A percentile compares a stretch with the other conserved stretches of the same genome.
Evolutionary conservation across 192 early-diverging fungal genomes (phyloP).

Genomic region (Neocallimastix lanati): DNA sequence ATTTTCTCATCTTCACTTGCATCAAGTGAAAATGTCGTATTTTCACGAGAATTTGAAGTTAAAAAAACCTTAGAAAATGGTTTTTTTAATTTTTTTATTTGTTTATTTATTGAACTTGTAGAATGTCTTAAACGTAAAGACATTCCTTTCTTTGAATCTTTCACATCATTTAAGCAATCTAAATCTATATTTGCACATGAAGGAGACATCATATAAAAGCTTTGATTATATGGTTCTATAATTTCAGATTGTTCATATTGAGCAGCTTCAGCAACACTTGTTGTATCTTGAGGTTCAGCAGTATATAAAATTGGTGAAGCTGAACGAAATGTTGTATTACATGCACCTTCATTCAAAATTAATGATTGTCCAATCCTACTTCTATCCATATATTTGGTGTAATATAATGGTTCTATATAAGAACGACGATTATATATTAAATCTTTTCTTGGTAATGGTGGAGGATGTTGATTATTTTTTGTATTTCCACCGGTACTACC

Average conservation of each 20-base stretch:
- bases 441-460: background rate
- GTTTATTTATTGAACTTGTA: background rate
- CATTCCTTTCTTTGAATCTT: background rate
- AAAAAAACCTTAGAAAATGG: background rate
- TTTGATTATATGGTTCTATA: background rate
- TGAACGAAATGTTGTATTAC: background rate
- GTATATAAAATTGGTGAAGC: background rate
- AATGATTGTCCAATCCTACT: background rate
- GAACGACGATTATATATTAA: background rate
- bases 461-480: background rate
- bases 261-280: background rate
- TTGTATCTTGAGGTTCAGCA: background rate
- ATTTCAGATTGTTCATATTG: background rate
- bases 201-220: background rate
- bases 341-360: background rate
- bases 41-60: background rate
- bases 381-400: background rate
- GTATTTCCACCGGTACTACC: background rate
- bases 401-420: background rate
- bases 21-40: background rate
- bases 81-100: background rate
- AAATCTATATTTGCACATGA: background rate
- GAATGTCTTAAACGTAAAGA: background rate
- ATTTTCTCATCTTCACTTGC: background rate
- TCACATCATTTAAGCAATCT: background rate